Evolutionary conservation across 768 basidiomycete genomes (phyloP), one percentile per base, ranked within the genome.

Genomic region (Boletus rufocinnamomeus): DNA sequence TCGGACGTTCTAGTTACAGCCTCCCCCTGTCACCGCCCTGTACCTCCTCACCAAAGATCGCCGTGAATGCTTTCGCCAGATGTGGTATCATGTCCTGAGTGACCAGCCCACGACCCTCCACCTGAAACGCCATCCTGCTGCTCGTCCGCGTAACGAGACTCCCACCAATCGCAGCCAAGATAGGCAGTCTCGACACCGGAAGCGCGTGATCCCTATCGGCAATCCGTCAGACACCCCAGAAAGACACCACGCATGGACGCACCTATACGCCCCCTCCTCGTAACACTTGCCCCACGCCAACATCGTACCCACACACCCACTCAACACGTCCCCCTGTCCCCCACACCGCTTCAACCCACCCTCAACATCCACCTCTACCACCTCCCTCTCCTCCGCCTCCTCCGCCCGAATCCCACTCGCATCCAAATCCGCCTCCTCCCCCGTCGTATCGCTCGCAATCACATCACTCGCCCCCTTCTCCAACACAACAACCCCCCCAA

Each of bases 231-330:
- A 47, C 21, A 37, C 35, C 16, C n/a, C 19, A 32, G 25, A 34
- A n/a, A 13, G 13, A n/a, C 32, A 23, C 49, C 10, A 37, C 32
- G 9, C 9, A 23, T 32, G 38, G 38, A 21, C 59, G 66, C 67
- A 93, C 92, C 88, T 88, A 63, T 88, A 93, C 1, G 82, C 83
- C 17, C 94, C 91, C 45, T 85, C 84, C 67, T 95, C 93, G 70
- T 91, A 98, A 66, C 91, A 93, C 71, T 89, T 91, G 6, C 91
- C 93, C 96, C 97, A 99, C 5, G 95, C 95, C 64, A 98, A 78
- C 71, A 97, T 84, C 2, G 93, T 84, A 0, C 95, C 97, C 11
- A 94, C 88, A 45, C 82, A 80, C 14, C 97, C 97, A 65, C 88
- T 90, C 55, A 98, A 72, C 38, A 99, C 86, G 74, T 99, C 97